Percentiles rank a stretch among this genome's conserved stretches.
phyloP scores from a whole-genome alignment of 1,284 basidiomycete species.

The Ustilago shanxiensis region DNA sequence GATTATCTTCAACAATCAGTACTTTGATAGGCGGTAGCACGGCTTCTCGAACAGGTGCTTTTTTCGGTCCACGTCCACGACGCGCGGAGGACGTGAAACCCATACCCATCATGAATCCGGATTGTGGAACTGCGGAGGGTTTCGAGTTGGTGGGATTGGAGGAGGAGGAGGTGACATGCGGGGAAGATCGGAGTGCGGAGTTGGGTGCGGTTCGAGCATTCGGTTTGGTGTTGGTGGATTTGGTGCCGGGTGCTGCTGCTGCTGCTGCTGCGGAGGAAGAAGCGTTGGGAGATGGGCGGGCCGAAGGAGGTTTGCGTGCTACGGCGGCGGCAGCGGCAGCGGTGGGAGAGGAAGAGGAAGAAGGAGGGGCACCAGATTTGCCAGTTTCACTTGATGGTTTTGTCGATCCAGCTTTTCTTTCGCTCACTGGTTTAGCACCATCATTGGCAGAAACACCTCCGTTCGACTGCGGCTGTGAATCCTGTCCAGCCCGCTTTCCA shows the following conservation, averaged over 20 bases:
- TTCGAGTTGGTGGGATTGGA: too few relatives aligned
- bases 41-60: conserved; percentile 58
- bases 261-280: too few relatives aligned
- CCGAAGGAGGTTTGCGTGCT: background rate
- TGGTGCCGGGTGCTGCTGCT: conserved; percentile 5
- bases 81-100: conserved; percentile 55
- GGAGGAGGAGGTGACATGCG: conserved; percentile 27
- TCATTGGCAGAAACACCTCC: background rate
- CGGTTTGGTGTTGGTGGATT: conserved; percentile 19
- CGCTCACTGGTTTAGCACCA: background rate
- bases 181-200: conserved; percentile 13
- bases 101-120: conserved; percentile 67
- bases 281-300: background rate
- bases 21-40: conserved; percentile 69
- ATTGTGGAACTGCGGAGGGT: conserved; percentile 64
- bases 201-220: conserved; percentile 16
- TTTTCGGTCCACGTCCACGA: conserved; percentile 51
- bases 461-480: background rate
- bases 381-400: background rate
- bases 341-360: background rate
- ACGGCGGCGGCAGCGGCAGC: conserved; percentile 3
- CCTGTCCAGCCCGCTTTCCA: conserved; percentile 1
- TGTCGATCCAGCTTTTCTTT: background rate
- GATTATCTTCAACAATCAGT: conserved; percentile 79
- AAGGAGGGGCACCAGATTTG: background rate